Evolutionary conservation across 2,329 filamentous ascomycete species (phyloP), one percentile per base, ranked within the genome.

Genomic region (Blumeriella jaapii): DNA sequence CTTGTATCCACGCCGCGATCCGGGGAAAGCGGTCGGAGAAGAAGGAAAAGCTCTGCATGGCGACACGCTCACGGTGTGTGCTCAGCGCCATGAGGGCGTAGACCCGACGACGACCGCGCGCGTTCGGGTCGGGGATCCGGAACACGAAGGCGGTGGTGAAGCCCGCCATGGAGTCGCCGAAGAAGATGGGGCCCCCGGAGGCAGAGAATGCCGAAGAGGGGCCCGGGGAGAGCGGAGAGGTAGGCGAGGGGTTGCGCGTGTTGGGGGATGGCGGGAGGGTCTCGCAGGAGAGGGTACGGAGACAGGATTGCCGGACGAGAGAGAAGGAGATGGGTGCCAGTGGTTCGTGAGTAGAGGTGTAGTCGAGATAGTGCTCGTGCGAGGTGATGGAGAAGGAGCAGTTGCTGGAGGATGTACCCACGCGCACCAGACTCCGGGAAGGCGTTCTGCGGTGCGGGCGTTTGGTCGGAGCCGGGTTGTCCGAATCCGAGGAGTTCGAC

Each of bases 131-230:
- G 5, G 75, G 71, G 26, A 81, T 76, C 16, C 76, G 74, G 51
- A 81, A 81, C 44, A 80, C 76, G 55, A 78, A 80, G 10, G 75
- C 76, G 0, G 75, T 81, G 0, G 76, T 81, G 56, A 78, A 80
- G 18, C 76, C 76, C 1, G 74, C 69, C 0, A 69, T 54, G 1
- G 72, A 65, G 49, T 81, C 76, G 18, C 76, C 76, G 40, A 81
- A 80, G 54, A 81, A 78, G 34, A 81, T 77, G 18, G 76, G 74
- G 0, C 75, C 75, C 2, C 74, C 75, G 2, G 72, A 73, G 11
- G 73, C 63, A 36, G 69, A 61, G 2, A 61, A 58, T 7, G 24
- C 24, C 13, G 60, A 57, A 6, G 53, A 51, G n/a, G 58, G 45
- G 7, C 54, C 57, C 14, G 55, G 48, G 35, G 53, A 58, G 16